Evolutionary conservation across 768 basidiomycete genomes (phyloP), one percentile per base, ranked within the genome.

Genomic region (Phlegmacium glaucopus): DNA sequence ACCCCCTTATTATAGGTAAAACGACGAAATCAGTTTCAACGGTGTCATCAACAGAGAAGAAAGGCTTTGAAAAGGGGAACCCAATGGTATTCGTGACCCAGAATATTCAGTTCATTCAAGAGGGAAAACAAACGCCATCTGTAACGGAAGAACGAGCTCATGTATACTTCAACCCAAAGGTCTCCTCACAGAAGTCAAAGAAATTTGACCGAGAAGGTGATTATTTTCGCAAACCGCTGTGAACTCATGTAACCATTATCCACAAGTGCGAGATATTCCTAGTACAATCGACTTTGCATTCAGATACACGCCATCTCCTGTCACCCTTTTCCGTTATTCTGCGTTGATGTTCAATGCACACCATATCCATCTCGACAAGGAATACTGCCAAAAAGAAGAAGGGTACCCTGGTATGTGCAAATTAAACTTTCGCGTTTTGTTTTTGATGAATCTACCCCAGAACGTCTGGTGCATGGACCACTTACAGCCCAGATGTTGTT

Each of bases 321-420:
- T 83, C 8, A 89, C 85, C 1, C 69, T 93, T 16, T 94, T 94
- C 70, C 82, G 89, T 17, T 94, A 86, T 67, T 92, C 89, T 4
- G 88, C 90, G 15, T 71, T 94, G 17, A 92, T 84, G 54, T 90
- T 90, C 70, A 93, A 94, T 56, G 87, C 80, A 10, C 90, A 94
- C 54, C 76, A 82, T 54, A 88, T 94, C 53, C 90, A 94, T 64
- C 76, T 92, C 22, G 88, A 92, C 66, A 80, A 80, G 48, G 79
- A 83, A 17, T 90, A 83, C 59, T 80, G 86, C 6, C 79, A 76
- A 37, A 64, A 68, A 18, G 72, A 69, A 15, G 87, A 93, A 64
- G 87, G 87, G 7, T 89, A 90, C 53, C 76, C 83, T 51, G 88
- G 87, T 81, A 52, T 45, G 72, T 39, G 15, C 39, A 35, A 47